phyloP scores from a whole-genome alignment of 768 basidiomycete species.

The Dendrothele bispora region DNA sequence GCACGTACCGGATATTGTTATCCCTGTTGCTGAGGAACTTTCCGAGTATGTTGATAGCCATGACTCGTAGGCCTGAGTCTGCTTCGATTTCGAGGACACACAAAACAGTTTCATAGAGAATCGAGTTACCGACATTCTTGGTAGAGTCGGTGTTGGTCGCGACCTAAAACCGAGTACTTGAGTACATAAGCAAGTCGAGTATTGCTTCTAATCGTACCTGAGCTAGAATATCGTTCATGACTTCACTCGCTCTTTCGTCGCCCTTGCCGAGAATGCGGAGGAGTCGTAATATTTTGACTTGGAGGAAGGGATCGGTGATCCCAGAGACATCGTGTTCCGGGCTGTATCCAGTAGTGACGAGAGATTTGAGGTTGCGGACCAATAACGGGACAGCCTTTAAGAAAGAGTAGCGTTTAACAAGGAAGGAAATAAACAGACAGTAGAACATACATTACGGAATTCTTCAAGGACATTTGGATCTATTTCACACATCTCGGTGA shows the following conservation, averaged over 20 bases:
- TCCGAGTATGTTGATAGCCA: slow-evolving; percentile 99
- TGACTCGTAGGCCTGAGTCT: slow-evolving; percentile 91
- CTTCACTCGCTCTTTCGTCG: slow-evolving; percentile 85
- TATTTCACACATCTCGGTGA: slow-evolving; percentile 89
- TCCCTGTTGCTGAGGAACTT: slow-evolving; percentile 97
- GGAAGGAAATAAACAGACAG: not conserved
- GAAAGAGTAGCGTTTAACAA: slow-evolving; percentile 2
- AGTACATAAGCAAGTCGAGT: slow-evolving; percentile 5
- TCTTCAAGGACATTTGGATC: slow-evolving; percentile 75
- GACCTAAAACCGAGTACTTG: slow-evolving; percentile 69
- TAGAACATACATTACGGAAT: slow-evolving; percentile 77
- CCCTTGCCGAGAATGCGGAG: slow-evolving; percentile 86
- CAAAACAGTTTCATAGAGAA: slow-evolving; percentile 95
- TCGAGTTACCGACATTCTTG: slow-evolving; percentile 98
- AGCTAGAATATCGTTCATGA: slow-evolving; percentile 98
- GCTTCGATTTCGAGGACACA: slow-evolving; percentile 97
- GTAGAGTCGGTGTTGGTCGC: slow-evolving; percentile 98
- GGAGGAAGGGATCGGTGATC: slow-evolving; percentile 94
- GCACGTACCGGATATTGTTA: slow-evolving; percentile 91
- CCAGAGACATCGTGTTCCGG: slow-evolving; percentile 99
- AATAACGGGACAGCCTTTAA: slow-evolving; percentile 85
- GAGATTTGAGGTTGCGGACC: slow-evolving; percentile 91
- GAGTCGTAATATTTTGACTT: slow-evolving; percentile 89
- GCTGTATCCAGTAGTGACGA: slow-evolving; percentile 95
- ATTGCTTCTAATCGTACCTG: slow-evolving; percentile 52